Conservation (phyloP, 352 stramenopile genomes). For the Albugo candida region DNA sequence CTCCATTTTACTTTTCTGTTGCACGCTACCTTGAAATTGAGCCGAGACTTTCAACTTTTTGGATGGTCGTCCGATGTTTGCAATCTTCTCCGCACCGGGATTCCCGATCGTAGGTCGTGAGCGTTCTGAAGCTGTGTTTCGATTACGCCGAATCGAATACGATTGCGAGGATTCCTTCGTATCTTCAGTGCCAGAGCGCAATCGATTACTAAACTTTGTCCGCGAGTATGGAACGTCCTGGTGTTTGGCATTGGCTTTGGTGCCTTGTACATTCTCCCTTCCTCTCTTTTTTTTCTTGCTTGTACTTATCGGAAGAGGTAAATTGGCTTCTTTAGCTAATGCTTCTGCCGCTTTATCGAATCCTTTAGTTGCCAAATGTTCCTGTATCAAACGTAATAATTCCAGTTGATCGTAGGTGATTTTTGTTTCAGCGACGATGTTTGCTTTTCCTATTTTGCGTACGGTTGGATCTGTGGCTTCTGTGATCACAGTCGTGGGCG, state of each 20-base stretch:
- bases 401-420: slow-evolving; percentile 76
- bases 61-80: not conserved
- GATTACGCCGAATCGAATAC: not conserved
- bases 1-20: too few relatives aligned
- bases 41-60: not conserved
- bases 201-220: too few relatives aligned
- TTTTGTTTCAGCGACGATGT: slow-evolving; percentile 72
- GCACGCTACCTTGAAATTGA: not conserved
- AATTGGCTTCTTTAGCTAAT: slow-evolving; percentile 22
- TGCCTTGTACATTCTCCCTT: too few relatives aligned
- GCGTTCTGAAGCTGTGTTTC: not conserved
- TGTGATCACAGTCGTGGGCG: slow-evolving; percentile 67
- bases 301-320: not conserved
- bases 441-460: slow-evolving; percentile 77
- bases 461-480: slow-evolving; percentile 75
- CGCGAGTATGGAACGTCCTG: too few relatives aligned
- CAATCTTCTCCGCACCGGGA: not conserved
- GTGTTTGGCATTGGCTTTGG: too few relatives aligned
- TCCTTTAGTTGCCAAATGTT: slow-evolving; percentile 65
- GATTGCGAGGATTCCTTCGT: not conserved
- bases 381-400: slow-evolving; percentile 60
- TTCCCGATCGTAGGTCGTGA: too few relatives aligned
- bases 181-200: too few relatives aligned
- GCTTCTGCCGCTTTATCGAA: slow-evolving; percentile 28
- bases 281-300: not conserved